phyloP scores from a whole-genome alignment of 208 protist genomes.

The Wallacemonas rigidus region DNA sequence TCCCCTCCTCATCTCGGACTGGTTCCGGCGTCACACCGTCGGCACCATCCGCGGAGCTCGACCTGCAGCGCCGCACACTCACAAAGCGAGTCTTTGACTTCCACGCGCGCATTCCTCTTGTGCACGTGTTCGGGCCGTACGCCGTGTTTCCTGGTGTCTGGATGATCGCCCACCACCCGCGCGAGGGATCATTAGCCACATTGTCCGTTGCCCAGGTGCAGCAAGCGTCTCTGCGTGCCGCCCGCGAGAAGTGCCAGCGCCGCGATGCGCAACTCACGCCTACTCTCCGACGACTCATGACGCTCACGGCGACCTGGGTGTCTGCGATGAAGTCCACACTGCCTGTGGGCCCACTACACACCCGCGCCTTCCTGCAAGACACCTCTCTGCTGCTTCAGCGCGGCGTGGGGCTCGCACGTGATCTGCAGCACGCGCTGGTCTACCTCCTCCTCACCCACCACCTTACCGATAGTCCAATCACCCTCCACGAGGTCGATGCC shows the following conservation, averaged over 20 bases:
- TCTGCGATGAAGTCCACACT: conserved; percentile 53
- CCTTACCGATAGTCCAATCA: conserved; percentile 35
- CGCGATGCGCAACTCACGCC: conserved; percentile 20
- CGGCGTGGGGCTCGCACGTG: conserved; percentile 58
- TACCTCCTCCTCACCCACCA: conserved; percentile 83
- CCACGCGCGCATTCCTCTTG: conserved; percentile 4
- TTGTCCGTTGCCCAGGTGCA: neutral
- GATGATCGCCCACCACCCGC: neutral
- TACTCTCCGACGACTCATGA: conserved; percentile 33
- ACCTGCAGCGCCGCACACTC: conserved; percentile 8
- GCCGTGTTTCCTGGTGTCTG: conserved; percentile 35
- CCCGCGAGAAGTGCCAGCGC: conserved; percentile 25
- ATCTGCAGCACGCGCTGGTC: conserved; percentile 60
- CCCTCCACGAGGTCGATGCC: conserved; percentile 51
- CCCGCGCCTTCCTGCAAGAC: conserved; percentile 40
- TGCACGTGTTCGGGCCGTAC: conserved; percentile 2
- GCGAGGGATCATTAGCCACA: neutral
- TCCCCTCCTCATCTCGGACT: neutral
- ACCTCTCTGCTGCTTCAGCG: conserved; percentile 61
- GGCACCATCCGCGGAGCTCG: conserved; percentile 2
- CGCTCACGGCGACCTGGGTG: conserved; percentile 38
- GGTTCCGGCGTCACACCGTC: neutral
- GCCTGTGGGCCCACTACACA: conserved; percentile 30
- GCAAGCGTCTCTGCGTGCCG: conserved; percentile 22
- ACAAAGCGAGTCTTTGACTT: conserved; percentile 23